Conservation (phyloP, 2,329 filamentous ascomycete genomes). For the Talaromyces sp. region DNA sequence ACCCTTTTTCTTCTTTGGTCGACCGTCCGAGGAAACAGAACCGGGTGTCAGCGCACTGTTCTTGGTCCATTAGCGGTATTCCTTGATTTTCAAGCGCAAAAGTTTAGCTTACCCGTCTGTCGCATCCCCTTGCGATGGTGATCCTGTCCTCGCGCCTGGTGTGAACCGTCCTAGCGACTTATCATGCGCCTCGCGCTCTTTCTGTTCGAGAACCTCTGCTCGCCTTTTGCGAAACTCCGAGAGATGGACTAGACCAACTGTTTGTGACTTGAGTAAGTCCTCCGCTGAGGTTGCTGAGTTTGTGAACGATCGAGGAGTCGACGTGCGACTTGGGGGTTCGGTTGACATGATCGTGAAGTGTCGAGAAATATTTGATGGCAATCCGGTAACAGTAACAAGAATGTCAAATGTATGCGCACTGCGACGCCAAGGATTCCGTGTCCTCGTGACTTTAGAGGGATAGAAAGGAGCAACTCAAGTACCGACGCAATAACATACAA, state of each 20-base stretch:
- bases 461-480: background rate
- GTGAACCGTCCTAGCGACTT: slow-evolving; percentile 50
- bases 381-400: background rate
- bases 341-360: slow-evolving; percentile 22
- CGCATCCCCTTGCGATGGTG: slow-evolving; percentile 47
- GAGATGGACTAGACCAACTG: slow-evolving; percentile 85
- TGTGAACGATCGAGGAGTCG: slow-evolving; percentile 61
- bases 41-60: slow-evolving; percentile 54
- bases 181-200: slow-evolving; percentile 76
- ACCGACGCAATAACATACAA: background rate
- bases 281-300: slow-evolving; percentile 73
- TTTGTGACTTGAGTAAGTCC: slow-evolving; percentile 79
- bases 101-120: slow-evolving; percentile 58
- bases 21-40: slow-evolving; percentile 36
- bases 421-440: background rate
- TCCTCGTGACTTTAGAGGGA: slow-evolving; percentile 13
- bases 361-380: background rate
- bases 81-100: slow-evolving; percentile 1
- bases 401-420: background rate
- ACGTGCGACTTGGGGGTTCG: slow-evolving; percentile 41
- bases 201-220: slow-evolving; percentile 88
- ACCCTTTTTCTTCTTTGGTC: slow-evolving; percentile 58
- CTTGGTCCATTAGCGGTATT: slow-evolving; percentile 55
- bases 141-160: slow-evolving; percentile 49
- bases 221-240: slow-evolving; percentile 95